A percentile compares a stretch with the other conserved stretches of the same genome.
Evolutionary conservation across 257 asterid genomes (phyloP).

Genomic region (Jacaranda mimosifolia): DNA sequence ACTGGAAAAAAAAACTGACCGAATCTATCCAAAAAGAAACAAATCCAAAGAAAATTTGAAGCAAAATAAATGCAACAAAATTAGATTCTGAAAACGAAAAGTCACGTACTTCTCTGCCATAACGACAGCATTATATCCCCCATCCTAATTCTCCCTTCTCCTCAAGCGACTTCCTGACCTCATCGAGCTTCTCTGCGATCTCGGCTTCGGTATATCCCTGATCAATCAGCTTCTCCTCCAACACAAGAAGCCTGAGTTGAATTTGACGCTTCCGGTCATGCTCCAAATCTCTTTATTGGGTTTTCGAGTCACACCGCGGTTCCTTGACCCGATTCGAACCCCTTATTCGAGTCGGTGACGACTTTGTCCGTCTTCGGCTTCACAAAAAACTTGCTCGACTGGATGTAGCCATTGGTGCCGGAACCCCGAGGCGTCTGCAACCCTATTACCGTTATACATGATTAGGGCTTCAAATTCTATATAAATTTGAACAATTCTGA

Average conservation of each 20-base stretch:
- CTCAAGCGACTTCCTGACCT: slow-evolving; percentile 69
- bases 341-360: slow-evolving; percentile 58
- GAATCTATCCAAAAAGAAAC: not conserved
- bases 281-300: slow-evolving; percentile 81
- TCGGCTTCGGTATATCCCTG: slow-evolving; percentile 83
- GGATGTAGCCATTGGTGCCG: slow-evolving; percentile 90
- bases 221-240: slow-evolving; percentile 78
- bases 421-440: slow-evolving; percentile 91
- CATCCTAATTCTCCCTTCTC: slow-evolving; percentile 51
- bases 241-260: slow-evolving; percentile 73
- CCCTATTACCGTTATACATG: slow-evolving; percentile 96
- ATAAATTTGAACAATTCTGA: not conserved
- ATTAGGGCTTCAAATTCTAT: not conserved
- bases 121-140: slow-evolving; percentile 38
- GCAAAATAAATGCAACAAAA: not conserved
- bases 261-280: slow-evolving; percentile 95
- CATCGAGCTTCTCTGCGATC: slow-evolving; percentile 73
- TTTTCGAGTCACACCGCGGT: slow-evolving; percentile 63
- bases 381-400: slow-evolving; percentile 76
- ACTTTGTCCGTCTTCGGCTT: slow-evolving; percentile 64
- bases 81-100: not conserved
- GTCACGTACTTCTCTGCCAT: slow-evolving; percentile 49
- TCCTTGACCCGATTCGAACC: slow-evolving; percentile 74
- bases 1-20: not conserved
- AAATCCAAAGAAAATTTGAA: not conserved